These are phyloP conservation scores for Leccinum longicurvipes DNA, from an alignment of 768 basidiomycete species.

Conservation along the genomic window DNA sequence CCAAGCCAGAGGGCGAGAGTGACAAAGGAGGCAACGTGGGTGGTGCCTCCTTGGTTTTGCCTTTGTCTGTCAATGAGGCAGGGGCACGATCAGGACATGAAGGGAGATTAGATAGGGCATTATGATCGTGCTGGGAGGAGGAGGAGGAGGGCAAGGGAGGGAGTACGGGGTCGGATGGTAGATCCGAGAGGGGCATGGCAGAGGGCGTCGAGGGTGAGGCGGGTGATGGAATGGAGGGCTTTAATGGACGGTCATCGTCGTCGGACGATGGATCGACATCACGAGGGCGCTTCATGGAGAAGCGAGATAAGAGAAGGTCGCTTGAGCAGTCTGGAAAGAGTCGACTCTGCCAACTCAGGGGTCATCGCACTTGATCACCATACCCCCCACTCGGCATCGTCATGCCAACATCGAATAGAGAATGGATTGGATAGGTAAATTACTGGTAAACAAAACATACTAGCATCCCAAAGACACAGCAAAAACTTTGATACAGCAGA, in stretches of 20 bases:
- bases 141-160: slow-evolving; percentile 10
- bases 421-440: slow-evolving; percentile 11
- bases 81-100: slow-evolving; percentile 12
- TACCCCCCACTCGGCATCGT: neutral
- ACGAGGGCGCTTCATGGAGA: slow-evolving; percentile 37
- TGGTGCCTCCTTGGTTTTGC: slow-evolving; percentile 50
- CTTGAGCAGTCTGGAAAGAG: slow-evolving; percentile 29
- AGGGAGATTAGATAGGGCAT: slow-evolving; percentile 27
- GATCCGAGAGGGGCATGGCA: slow-evolving; percentile 12
- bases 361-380: neutral
- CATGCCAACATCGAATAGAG: slow-evolving; percentile 11
- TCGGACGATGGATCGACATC: slow-evolving; percentile 46
- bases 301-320: slow-evolving; percentile 6
- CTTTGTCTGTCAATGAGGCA: slow-evolving; percentile 43
- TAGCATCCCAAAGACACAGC: slow-evolving; percentile 7
- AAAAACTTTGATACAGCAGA: slow-evolving; percentile 17
- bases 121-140: slow-evolving; percentile 3
- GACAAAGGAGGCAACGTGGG: slow-evolving; percentile 65
- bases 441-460: slow-evolving; percentile 9
- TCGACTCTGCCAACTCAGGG: slow-evolving; percentile 17
- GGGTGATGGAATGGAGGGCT: slow-evolving; percentile 1
- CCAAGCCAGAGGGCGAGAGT: slow-evolving; percentile 54
- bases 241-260: slow-evolving; percentile 3
- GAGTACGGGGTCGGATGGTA: slow-evolving; percentile 15
- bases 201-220: slow-evolving; percentile 11